These are phyloP conservation scores for Chrysoporthe puriensis DNA, from an alignment of 2,329 filamentous ascomycete genomes.

Conservation along the genomic window DNA sequence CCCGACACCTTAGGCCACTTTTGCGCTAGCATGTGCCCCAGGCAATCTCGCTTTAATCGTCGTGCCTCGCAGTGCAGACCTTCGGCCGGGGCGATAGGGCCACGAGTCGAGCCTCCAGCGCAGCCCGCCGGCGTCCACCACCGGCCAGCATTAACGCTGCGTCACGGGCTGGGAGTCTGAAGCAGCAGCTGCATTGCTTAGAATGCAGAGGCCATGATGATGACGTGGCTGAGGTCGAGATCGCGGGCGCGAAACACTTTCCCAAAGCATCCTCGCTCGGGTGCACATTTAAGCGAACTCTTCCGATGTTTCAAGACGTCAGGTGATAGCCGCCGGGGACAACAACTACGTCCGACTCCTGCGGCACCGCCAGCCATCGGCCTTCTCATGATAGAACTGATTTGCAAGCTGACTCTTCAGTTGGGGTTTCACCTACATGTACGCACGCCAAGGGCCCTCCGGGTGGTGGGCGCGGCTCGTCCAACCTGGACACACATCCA, in stretches of 20 bases:
- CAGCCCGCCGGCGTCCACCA: neutral
- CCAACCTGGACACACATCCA: no score
- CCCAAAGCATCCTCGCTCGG: slow-evolving; percentile 19
- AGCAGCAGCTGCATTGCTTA: neutral
- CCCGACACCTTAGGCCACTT: slow-evolving; percentile 5
- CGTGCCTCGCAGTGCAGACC: neutral
- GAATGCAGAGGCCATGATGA: neutral
- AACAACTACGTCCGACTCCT: slow-evolving; percentile 7
- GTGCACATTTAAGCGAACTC: slow-evolving; percentile 18
- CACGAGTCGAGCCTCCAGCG: neutral
- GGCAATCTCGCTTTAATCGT: slow-evolving; percentile 11
- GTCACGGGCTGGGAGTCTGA: neutral
- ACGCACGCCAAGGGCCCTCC: neutral
- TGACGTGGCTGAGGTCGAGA: slow-evolving; percentile 6
- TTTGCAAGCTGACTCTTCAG: neutral
- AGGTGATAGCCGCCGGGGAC: slow-evolving; percentile 15
- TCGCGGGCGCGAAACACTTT: slow-evolving; percentile 19
- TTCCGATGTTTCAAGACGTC: slow-evolving; percentile 23
- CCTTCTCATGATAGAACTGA: slow-evolving; percentile 16
- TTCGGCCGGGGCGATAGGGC: neutral
- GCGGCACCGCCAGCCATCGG: slow-evolving; percentile 8
- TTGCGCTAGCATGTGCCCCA: slow-evolving; percentile 7
- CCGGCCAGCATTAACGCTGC: neutral
- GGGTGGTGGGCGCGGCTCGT: neutral
- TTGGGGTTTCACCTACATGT: neutral